Evolutionary conservation across 1,284 basidiomycete genomes (phyloP).

Genomic region (Entoloma clypeatum): DNA sequence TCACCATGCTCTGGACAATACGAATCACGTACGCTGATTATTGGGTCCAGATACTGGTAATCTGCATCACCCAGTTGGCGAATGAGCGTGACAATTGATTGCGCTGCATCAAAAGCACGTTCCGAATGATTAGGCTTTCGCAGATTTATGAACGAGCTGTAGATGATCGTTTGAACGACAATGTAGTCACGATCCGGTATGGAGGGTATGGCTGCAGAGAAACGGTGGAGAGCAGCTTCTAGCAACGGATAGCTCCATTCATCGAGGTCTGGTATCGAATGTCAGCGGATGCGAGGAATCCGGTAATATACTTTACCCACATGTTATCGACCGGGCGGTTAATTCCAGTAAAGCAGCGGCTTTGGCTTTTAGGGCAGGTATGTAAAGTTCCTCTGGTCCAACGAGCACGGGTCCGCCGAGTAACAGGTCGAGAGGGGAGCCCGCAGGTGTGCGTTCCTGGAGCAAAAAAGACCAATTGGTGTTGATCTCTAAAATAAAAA

Average conservation of each 20-base stretch:
- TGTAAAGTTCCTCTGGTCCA: slow-evolving; percentile 21
- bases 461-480: not conserved
- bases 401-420: slow-evolving; percentile 20
- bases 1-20: not conserved
- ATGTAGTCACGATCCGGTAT: slow-evolving; percentile 45
- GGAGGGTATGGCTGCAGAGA: slow-evolving; percentile 38
- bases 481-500: not conserved
- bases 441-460: slow-evolving; percentile 8
- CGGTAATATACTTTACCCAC: slow-evolving; percentile 27
- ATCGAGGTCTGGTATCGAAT: slow-evolving; percentile 29
- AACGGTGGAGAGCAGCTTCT: slow-evolving; percentile 41
- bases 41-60: slow-evolving; percentile 50
- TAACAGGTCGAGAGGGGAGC: slow-evolving; percentile 14
- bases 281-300: slow-evolving; percentile 23
- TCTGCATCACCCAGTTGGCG: slow-evolving; percentile 45
- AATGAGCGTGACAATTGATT: slow-evolving; percentile 41
- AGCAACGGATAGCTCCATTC: slow-evolving; percentile 33
- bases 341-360: slow-evolving; percentile 49
- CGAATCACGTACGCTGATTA: slow-evolving; percentile 39
- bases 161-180: slow-evolving; percentile 46
- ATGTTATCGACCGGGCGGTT: slow-evolving; percentile 41
- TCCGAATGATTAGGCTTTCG: slow-evolving; percentile 33
- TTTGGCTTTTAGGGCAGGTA: slow-evolving; percentile 41
- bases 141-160: slow-evolving; percentile 50
- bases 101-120: slow-evolving; percentile 43